Percentiles rank a stretch among this genome's conserved stretches.
phyloP scores from a whole-genome alignment of 1,284 basidiomycete genomes.

The Phellopilus nigrolimitatus region DNA sequence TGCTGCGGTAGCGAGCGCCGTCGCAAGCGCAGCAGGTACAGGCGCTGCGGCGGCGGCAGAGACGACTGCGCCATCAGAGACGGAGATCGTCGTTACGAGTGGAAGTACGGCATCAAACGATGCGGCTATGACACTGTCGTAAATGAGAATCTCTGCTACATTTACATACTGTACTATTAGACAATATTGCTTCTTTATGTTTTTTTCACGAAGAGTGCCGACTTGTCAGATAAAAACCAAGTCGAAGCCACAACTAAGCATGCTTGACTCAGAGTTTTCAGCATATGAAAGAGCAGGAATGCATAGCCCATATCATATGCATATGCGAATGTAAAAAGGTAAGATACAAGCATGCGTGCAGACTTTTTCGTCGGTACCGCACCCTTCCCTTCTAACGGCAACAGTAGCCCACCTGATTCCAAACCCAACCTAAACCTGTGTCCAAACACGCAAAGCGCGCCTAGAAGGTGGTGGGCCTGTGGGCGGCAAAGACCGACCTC shows the following conservation, averaged over 20 bases:
- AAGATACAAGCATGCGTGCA: constrained; percentile 14
- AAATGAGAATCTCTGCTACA: not conserved
- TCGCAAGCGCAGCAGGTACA: not conserved
- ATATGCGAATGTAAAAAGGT: constrained; percentile 3
- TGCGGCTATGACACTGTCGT: constrained; percentile 4
- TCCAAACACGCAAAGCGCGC: not conserved
- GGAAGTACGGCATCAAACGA: too few relatives aligned
- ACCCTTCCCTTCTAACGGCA: not conserved
- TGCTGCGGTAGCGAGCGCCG: not conserved
- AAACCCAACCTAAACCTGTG: not conserved
- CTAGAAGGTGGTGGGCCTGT: constrained; percentile 68
- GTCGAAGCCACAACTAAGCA: not conserved
- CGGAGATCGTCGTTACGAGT: too few relatives aligned
- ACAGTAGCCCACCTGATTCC: not conserved
- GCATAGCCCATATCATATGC: constrained; percentile 10
- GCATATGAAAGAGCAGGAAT: not conserved
- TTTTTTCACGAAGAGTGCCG: not conserved
- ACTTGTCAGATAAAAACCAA: too few relatives aligned
- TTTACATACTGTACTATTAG: not conserved
- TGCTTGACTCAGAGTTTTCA: not conserved
- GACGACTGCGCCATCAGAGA: too few relatives aligned
- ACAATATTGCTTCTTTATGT: too few relatives aligned
- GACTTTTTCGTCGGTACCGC: constrained; percentile 5
- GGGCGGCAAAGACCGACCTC: constrained; percentile 69
- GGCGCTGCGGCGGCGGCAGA: too few relatives aligned